Conservation (phyloP, 352 stramenopile species). For the Pythium rishiriense region DNA sequence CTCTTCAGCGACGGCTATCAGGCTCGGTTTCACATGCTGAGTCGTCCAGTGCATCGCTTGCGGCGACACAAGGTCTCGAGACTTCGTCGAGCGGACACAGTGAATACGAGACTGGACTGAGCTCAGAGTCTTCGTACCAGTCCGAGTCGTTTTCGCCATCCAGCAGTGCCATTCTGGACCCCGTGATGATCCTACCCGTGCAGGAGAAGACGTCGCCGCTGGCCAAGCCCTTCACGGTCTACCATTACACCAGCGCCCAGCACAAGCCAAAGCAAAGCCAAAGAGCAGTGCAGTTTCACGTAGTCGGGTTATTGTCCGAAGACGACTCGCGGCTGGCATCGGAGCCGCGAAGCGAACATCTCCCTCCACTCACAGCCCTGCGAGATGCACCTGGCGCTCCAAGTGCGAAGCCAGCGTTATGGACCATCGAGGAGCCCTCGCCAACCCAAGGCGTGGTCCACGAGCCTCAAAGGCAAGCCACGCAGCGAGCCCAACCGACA, state of each 20-base stretch:
- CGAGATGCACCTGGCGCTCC: not conserved
- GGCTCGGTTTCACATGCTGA: not conserved
- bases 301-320: not conserved
- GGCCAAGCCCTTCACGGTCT: conserved; percentile 8
- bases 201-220: conserved; percentile 11
- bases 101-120: not conserved
- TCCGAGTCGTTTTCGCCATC: not conserved
- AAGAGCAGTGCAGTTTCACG: not conserved
- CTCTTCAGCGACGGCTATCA: not conserved
- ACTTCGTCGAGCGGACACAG: too few species aligned
- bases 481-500: not conserved
- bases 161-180: not conserved
- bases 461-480: not conserved
- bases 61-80: too few species aligned
- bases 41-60: too few species aligned
- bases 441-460: not conserved
- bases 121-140: not conserved
- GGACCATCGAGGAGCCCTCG: not conserved
- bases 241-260: conserved; percentile 1
- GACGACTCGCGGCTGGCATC: not conserved
- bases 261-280: not conserved
- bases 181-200: not conserved
- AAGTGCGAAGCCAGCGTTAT: not conserved
- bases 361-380: not conserved
- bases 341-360: not conserved